Evolutionary conservation across 345 rosid genomes (phyloP).

Genomic region (Clarkia xantiana): DNA sequence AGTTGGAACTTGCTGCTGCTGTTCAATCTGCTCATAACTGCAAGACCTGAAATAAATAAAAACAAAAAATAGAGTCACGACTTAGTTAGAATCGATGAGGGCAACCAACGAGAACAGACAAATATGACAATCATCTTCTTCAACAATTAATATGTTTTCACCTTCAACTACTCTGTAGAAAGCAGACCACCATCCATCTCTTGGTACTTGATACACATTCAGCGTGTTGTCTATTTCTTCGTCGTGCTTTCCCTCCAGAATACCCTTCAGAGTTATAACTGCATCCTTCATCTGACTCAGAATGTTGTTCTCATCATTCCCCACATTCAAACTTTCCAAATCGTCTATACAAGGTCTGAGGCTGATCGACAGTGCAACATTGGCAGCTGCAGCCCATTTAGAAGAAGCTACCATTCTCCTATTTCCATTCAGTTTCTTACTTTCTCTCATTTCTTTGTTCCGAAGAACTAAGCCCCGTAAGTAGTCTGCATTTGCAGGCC

Average conservation of each 20-base stretch:
- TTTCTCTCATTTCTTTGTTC: slow-evolving; percentile 14
- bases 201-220: slow-evolving; percentile 30
- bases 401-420: slow-evolving; percentile 16
- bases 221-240: slow-evolving; percentile 43
- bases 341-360: slow-evolving; percentile 29
- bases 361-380: slow-evolving; percentile 27
- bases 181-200: slow-evolving; percentile 84
- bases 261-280: slow-evolving; percentile 50
- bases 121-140: background rate
- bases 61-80: background rate
- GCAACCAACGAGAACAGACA: background rate
- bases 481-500: slow-evolving; percentile 62
- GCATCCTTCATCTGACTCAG: slow-evolving; percentile 70
- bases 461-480: slow-evolving; percentile 42
- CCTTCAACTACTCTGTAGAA: slow-evolving; percentile 86
- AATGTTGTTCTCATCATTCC: slow-evolving; percentile 40
- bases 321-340: slow-evolving; percentile 30
- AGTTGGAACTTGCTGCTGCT: slow-evolving; percentile 32
- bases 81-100: background rate
- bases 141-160: slow-evolving; percentile 5
- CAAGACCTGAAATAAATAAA: slow-evolving; percentile 43
- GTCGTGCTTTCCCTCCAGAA: slow-evolving; percentile 71
- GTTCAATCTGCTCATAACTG: slow-evolving; percentile 58
- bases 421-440: slow-evolving; percentile 5
- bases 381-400: slow-evolving; percentile 34